Conservation (phyloP, 2,329 filamentous ascomycete species). For the Botrytis porri region DNA sequence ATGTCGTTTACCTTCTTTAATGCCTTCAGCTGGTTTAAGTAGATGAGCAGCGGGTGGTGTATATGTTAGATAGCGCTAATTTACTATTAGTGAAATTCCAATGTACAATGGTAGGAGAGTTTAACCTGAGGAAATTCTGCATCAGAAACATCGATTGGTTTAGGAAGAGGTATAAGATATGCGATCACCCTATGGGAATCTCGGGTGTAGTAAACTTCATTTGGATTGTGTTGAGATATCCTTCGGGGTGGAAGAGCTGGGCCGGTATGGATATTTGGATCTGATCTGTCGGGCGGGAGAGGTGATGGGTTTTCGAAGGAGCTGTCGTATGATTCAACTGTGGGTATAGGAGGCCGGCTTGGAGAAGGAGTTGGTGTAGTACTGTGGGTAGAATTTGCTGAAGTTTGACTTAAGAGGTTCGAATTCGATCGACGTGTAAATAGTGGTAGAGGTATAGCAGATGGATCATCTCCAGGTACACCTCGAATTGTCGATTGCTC, state of each 20-base stretch:
- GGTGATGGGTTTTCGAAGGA: background rate
- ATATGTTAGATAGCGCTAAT: conserved; percentile 22
- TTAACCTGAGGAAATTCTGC: conserved; percentile 14
- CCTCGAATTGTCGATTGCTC: conserved; percentile 5
- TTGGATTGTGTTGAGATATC: conserved; percentile 3
- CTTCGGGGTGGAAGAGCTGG: conserved; percentile 14
- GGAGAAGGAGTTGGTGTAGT: too few relatives aligned
- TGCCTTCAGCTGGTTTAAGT: conserved; percentile 20
- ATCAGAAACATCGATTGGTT: conserved; percentile 16
- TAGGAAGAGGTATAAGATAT: conserved; percentile 24
- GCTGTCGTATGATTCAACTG: background rate
- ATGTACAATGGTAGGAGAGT: background rate
- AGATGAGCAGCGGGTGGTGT: conserved; percentile 23
- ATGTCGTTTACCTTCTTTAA: conserved; percentile 22
- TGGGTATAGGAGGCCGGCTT: background rate
- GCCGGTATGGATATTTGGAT: background rate
- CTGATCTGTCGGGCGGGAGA: background rate
- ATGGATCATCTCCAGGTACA: conserved; percentile 2
- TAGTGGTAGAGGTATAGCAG: background rate
- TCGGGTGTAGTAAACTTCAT: conserved; percentile 20
- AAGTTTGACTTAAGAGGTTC: background rate
- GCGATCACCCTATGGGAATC: conserved; percentile 21
- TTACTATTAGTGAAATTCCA: background rate
- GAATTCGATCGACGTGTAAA: conserved; percentile 8
- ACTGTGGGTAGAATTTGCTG: background rate